Percentiles rank a stretch among this genome's conserved stretches.
Evolutionary conservation across 148 eudicot genomes (phyloP).

Genomic region (Polygonum maritimum): DNA sequence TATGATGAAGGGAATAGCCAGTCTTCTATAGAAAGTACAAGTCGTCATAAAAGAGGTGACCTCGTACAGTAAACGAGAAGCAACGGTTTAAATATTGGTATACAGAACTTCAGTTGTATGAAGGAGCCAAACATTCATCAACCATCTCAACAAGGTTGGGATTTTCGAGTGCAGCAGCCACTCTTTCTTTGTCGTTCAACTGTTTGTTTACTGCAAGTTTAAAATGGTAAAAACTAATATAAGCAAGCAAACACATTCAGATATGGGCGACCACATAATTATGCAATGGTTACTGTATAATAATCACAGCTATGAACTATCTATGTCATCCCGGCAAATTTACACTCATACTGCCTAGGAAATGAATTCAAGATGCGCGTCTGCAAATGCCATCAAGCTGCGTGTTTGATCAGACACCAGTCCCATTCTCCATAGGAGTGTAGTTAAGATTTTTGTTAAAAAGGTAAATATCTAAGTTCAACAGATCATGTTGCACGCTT

Average conservation of each 20-base stretch:
- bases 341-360: neutral
- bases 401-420: neutral
- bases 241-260: neutral
- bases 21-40: neutral
- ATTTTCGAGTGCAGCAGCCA: conserved; percentile 92
- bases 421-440: neutral
- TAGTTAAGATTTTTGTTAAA: neutral
- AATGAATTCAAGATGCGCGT: neutral
- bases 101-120: conserved; percentile 37
- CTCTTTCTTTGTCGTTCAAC: conserved; percentile 91
- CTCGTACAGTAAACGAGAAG: neutral
- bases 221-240: neutral
- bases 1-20: neutral
- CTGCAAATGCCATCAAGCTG: neutral
- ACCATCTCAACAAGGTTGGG: conserved; percentile 88
- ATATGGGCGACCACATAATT: neutral
- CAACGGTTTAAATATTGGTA: neutral
- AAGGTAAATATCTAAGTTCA: neutral
- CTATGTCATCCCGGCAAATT: neutral
- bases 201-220: conserved; percentile 78
- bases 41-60: neutral
- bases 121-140: conserved; percentile 79
- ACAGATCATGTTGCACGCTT: neutral
- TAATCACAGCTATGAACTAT: neutral
- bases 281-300: neutral